These are phyloP conservation scores for Picea sitchensis DNA, from an alignment of 75 land plant species.

Conservation along the genomic window DNA sequence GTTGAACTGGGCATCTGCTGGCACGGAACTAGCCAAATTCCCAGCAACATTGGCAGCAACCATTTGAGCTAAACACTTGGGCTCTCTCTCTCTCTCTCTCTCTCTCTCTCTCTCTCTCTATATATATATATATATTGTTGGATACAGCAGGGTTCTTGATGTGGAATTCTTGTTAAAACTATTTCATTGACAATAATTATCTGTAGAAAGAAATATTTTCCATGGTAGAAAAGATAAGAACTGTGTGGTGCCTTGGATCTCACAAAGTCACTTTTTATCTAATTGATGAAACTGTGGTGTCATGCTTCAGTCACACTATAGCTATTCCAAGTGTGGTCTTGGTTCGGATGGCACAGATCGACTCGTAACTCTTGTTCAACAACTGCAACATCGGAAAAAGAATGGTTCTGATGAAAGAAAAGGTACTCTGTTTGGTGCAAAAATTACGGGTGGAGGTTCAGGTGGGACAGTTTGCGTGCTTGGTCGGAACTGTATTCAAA, in stretches of 20 bases:
- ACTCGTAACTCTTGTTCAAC: constrained; percentile 77
- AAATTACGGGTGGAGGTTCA: constrained; percentile 96
- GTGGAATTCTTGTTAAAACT: background rate
- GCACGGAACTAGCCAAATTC: too few species aligned
- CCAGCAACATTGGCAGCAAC: too few species aligned
- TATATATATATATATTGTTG: background rate
- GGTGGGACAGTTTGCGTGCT: constrained; percentile 96
- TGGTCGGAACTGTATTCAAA: constrained; percentile 50
- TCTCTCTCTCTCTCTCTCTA: too few species aligned
- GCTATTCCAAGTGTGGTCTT: constrained; percentile 89
- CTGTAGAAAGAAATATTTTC: too few species aligned
- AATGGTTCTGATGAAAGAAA: constrained; percentile 22
- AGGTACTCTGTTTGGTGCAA: constrained; percentile 78
- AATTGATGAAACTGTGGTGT: background rate
- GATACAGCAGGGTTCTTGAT: background rate
- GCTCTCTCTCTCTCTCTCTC: too few species aligned
- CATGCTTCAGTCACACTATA: constrained; percentile 79
- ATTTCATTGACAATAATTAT: too few species aligned
- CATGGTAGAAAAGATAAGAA: background rate
- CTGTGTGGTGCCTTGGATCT: background rate
- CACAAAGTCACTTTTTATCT: background rate
- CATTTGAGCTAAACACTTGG: too few species aligned
- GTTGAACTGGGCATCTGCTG: too few species aligned
- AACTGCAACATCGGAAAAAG: constrained; percentile 53
- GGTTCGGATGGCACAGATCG: constrained; percentile 95